phyloP scores from a whole-genome alignment of 208 protist species.

The Trypanosoma mega region DNA sequence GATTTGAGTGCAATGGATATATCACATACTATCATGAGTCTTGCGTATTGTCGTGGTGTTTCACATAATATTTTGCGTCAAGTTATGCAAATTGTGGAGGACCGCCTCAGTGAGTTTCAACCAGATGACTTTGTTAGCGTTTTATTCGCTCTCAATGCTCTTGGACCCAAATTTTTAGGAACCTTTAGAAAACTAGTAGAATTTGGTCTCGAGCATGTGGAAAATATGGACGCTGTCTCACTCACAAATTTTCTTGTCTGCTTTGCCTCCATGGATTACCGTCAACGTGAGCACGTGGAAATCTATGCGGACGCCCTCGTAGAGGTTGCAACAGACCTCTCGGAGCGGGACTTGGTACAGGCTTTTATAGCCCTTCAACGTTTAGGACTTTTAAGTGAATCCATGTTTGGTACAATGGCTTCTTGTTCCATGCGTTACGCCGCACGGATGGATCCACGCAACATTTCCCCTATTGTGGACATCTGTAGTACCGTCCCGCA shows the following conservation, averaged over 20 bases:
- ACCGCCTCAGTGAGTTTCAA: conserved; percentile 57
- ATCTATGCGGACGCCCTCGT: conserved; percentile 87
- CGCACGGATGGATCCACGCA: conserved; percentile 37
- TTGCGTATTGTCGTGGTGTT: conserved; percentile 57
- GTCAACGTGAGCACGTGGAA: conserved; percentile 71
- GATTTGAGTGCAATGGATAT: conserved; percentile 68
- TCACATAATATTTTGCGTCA: conserved; percentile 47
- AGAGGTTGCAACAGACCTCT: conserved; percentile 62
- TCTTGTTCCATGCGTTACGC: conserved; percentile 44
- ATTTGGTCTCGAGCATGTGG: conserved; percentile 66
- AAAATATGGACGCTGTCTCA: conserved; percentile 76
- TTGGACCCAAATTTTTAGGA: conserved; percentile 56
- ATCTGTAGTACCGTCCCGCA: conserved; percentile 71
- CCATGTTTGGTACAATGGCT: conserved; percentile 56
- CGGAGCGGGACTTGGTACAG: conserved; percentile 66
- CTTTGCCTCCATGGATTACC: conserved; percentile 67
- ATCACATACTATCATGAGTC: conserved; percentile 32
- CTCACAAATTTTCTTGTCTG: conserved; percentile 65
- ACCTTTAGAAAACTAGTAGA: conserved; percentile 66
- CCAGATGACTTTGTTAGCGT: conserved; percentile 77
- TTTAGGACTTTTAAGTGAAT: conserved; percentile 68
- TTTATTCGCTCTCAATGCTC: conserved; percentile 38
- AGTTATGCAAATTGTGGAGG: conserved; percentile 44
- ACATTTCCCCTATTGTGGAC: conserved; percentile 78
- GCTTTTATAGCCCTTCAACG: conserved; percentile 67